These are phyloP conservation scores for Podaxis rugospora DNA, from an alignment of 768 basidiomycete species.

Conservation along the genomic window DNA sequence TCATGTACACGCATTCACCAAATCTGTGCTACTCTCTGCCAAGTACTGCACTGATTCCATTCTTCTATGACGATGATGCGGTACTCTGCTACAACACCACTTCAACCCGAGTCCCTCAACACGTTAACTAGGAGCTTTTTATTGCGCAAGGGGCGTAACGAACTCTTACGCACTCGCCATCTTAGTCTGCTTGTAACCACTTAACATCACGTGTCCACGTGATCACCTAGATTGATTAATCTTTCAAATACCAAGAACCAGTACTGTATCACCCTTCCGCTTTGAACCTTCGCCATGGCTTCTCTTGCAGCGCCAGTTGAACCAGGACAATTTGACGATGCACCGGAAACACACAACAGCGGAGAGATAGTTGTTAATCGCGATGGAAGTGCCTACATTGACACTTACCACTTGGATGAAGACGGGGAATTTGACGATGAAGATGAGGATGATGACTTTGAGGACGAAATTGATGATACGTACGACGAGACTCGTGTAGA, in stretches of 20 bases:
- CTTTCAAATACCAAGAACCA: neutral
- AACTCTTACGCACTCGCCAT: no score
- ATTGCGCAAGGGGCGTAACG: no score
- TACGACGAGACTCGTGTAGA: slow-evolving; percentile 64
- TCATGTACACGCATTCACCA: no score
- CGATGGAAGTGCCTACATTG: slow-evolving; percentile 38
- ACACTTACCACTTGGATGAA: slow-evolving; percentile 33
- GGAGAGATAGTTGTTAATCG: slow-evolving; percentile 14
- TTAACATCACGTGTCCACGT: slow-evolving; percentile 11
- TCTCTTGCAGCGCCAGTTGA: slow-evolving; percentile 27
- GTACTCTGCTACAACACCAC: no score
- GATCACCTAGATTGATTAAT: neutral
- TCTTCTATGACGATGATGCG: no score
- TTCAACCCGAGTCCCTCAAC: no score
- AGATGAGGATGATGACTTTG: slow-evolving; percentile 25
- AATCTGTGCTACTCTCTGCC: no score
- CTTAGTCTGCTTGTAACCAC: no score
- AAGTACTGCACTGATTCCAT: no score
- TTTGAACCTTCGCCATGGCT: slow-evolving; percentile 20
- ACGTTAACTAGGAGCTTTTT: no score
- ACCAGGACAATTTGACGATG: slow-evolving; percentile 62
- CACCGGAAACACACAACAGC: slow-evolving; percentile 28
- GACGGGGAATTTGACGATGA: slow-evolving; percentile 35
- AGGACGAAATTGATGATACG: slow-evolving; percentile 34
- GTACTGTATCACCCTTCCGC: neutral